Conservation (phyloP, 2,329 filamentous ascomycete genomes). For the Dichotomopilus funicola region DNA sequence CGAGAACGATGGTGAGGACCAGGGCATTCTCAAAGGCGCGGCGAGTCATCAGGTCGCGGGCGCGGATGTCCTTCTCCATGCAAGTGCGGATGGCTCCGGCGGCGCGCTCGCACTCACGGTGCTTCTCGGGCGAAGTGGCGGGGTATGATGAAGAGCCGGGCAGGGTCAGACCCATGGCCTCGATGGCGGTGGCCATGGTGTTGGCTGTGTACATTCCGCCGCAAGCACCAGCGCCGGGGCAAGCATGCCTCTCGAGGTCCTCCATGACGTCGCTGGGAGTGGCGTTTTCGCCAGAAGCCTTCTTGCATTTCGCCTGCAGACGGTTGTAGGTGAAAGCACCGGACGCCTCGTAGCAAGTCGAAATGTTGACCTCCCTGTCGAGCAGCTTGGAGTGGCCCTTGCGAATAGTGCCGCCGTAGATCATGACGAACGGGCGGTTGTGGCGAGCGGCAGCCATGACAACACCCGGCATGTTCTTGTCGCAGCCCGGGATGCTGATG, state of each 20-base stretch:
- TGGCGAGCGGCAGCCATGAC: slow-evolving; percentile 86
- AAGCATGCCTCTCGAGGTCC: slow-evolving; percentile 74
- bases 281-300: slow-evolving; percentile 46
- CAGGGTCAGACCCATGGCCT: slow-evolving; percentile 77
- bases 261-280: slow-evolving; percentile 72
- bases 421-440: slow-evolving; percentile 89
- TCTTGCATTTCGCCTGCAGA: slow-evolving; percentile 61
- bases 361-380: slow-evolving; percentile 77
- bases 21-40: slow-evolving; percentile 81
- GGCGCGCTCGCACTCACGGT: slow-evolving; percentile 76
- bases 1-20: slow-evolving; percentile 86
- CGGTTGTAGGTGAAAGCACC: slow-evolving; percentile 76
- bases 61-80: slow-evolving; percentile 77
- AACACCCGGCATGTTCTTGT: slow-evolving; percentile 96
- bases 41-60: slow-evolving; percentile 72
- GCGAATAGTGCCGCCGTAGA: slow-evolving; percentile 87
- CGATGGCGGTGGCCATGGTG: slow-evolving; percentile 86
- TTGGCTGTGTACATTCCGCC: slow-evolving; percentile 89
- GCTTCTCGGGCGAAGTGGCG: slow-evolving; percentile 73
- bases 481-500: slow-evolving; percentile 87
- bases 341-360: slow-evolving; percentile 79
- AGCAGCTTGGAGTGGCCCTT: slow-evolving; percentile 77
- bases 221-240: slow-evolving; percentile 67
- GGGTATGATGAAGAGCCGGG: slow-evolving; percentile 81
- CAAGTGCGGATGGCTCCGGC: slow-evolving; percentile 71